Conservation (phyloP, 768 basidiomycete genomes). For the Leccinum subgranulosum region DNA sequence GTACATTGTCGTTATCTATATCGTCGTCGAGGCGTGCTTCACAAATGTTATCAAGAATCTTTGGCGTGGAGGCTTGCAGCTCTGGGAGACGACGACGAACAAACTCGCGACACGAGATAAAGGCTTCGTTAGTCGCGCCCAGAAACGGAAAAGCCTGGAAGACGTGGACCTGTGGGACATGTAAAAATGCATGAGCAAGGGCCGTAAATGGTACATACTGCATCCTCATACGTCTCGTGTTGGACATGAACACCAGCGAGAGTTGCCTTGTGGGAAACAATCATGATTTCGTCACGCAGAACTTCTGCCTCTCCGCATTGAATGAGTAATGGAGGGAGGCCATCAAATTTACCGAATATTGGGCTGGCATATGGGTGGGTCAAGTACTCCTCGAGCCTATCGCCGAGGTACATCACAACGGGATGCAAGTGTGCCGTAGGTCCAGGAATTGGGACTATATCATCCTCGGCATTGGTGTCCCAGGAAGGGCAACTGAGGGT, state of each 20-base stretch:
- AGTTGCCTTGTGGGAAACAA: constrained; percentile 91
- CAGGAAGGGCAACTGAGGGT: constrained; percentile 99
- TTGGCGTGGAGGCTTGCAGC: constrained; percentile 47
- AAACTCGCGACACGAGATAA: constrained; percentile 68
- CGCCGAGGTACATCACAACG: constrained; percentile 90
- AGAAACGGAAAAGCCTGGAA: constrained; percentile 89
- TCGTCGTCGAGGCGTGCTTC: constrained; percentile 66
- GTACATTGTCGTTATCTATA: constrained; percentile 62
- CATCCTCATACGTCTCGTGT: constrained; percentile 90
- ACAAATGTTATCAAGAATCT: constrained; percentile 49
- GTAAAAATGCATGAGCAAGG: not conserved
- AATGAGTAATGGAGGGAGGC: constrained; percentile 86
- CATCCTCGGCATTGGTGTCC: constrained; percentile 88
- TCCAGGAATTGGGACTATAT: constrained; percentile 73
- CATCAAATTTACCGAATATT: constrained; percentile 84
- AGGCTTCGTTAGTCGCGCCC: constrained; percentile 59
- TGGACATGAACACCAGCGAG: constrained; percentile 80
- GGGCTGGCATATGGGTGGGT: constrained; percentile 97
- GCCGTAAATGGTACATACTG: constrained; percentile 46
- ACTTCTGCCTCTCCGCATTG: constrained; percentile 95
- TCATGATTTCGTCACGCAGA: constrained; percentile 87
- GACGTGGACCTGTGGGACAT: constrained; percentile 66
- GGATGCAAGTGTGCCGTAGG: constrained; percentile 87
- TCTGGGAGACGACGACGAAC: constrained; percentile 58
- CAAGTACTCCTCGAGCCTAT: constrained; percentile 71